Evolutionary conservation across 805 yeast species (phyloP).

Genomic region (Cyberlindnera saturnus): DNA sequence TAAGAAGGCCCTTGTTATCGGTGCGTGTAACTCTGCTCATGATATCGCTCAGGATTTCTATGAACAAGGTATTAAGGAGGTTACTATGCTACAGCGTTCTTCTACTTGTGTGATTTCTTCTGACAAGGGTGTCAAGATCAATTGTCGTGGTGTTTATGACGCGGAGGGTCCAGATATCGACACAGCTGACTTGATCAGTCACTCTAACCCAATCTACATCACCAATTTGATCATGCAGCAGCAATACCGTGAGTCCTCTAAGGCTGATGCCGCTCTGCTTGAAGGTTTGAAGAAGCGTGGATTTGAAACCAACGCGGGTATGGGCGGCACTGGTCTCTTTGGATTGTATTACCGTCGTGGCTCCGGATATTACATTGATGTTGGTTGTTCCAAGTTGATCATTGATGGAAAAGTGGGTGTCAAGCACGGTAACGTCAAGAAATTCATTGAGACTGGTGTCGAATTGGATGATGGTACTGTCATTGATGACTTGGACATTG

Average conservation of each 20-base stretch:
- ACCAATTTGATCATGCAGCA: slow-evolving; percentile 33
- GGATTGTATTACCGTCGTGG: slow-evolving; percentile 35
- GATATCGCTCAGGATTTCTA: slow-evolving; percentile 40
- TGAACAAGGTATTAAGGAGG: slow-evolving; percentile 35
- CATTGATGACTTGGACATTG: slow-evolving; percentile 30
- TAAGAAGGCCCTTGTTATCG: slow-evolving; percentile 38
- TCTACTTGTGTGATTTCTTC: slow-evolving; percentile 37
- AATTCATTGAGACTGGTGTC: slow-evolving; percentile 33
- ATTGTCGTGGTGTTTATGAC: slow-evolving; percentile 30
- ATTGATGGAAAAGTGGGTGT: slow-evolving; percentile 33
- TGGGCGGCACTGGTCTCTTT: slow-evolving; percentile 38
- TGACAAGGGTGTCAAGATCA: slow-evolving; percentile 27
- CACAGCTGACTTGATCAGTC: slow-evolving; percentile 33
- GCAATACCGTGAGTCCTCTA: slow-evolving; percentile 28
- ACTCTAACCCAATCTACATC: slow-evolving; percentile 30
- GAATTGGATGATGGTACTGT: slow-evolving; percentile 33
- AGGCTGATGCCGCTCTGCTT: slow-evolving; percentile 28
- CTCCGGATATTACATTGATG: slow-evolving; percentile 43
- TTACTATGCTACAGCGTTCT: slow-evolving; percentile 40
- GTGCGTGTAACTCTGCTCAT: slow-evolving; percentile 41
- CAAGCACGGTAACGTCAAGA: slow-evolving; percentile 30
- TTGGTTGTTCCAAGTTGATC: slow-evolving; percentile 36
- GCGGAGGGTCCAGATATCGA: slow-evolving; percentile 32
- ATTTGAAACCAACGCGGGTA: slow-evolving; percentile 36
- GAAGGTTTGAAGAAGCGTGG: slow-evolving; percentile 30